Base-by-base conservation (phyloP, 768 basidiomycete species). In the Leccinellum luteum region DNA sequence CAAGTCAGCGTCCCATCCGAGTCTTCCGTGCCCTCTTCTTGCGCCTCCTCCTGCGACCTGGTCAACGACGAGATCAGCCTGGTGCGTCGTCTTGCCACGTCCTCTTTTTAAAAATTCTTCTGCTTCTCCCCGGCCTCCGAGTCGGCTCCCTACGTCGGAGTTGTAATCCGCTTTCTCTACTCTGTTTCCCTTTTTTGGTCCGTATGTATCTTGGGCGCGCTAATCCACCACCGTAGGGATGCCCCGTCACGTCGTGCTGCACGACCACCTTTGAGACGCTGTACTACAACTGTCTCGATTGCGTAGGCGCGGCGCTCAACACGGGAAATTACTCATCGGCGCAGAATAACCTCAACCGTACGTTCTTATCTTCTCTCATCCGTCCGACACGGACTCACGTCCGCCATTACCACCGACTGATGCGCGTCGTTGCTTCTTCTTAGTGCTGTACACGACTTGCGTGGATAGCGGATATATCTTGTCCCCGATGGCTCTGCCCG, bases 261-360 rank as follows among this genome's bases (percentile, higher is more conserved):
- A 68, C 74, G 6, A 55, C 67, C 12, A 61, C 58, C 6, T 82
- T 80, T 55, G 73, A 77, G 56, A 68, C 61, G 0, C 54, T 59
- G 4, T 80, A 77, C 62, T 79, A 72, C 66, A 66, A 74, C 48
- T 82, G 81, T 58, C 66, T 79, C 59, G 34, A 65, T 4, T 82
- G 81, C 55, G 64, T 76, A 25, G 77, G 71, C 12, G 27, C 54
- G 2, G 66, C 70, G 2, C 23, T 66, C 32, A 55, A 72, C 45
- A 52, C 61, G 5, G 54, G 45, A 19, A 70, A 75, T 56, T 79
- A 61, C 49, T 54, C 69, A 6, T 12, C 53, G 1, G 62, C 67
- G 0, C 77, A 79, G 50, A 41, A 25, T 1, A 52, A 64, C 28
- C 59, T 81, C 28, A 74, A 79, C 57, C 50, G 79, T 79, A 56